Percentiles rank a stretch among this genome's conserved stretches.
phyloP scores from a whole-genome alignment of 768 basidiomycete genomes.

The Auricularia sp. region DNA sequence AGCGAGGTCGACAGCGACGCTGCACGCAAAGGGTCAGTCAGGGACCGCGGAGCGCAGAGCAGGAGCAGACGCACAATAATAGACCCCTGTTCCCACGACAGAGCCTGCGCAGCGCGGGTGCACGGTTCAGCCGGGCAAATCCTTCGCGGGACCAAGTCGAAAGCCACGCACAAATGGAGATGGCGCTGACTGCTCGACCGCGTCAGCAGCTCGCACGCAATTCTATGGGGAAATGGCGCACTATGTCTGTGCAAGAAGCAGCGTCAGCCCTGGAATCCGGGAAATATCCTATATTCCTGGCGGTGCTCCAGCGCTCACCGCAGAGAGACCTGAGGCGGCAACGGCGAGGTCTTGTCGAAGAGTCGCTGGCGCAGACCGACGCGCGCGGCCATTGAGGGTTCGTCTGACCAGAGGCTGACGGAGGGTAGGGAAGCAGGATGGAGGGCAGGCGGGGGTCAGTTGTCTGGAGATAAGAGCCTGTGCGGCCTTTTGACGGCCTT shows the following conservation, averaged over 20 bases:
- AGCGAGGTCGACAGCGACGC: background rate
- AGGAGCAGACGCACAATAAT: background rate
- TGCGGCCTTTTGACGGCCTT: background rate
- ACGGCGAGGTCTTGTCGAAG: background rate
- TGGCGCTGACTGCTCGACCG: background rate
- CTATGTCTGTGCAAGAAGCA: conserved; percentile 1
- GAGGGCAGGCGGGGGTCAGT: background rate
- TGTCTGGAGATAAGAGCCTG: background rate
- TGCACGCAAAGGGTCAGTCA: background rate
- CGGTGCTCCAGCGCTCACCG: background rate
- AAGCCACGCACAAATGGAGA: background rate
- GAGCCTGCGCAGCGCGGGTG: background rate
- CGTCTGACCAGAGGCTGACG: background rate
- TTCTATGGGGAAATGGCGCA: background rate
- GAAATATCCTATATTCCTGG: background rate
- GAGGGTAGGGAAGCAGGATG: background rate
- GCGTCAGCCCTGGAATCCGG: background rate
- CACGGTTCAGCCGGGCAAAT: background rate
- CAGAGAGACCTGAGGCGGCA: background rate
- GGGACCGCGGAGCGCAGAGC: background rate
- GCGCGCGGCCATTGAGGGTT: background rate
- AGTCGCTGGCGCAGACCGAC: background rate
- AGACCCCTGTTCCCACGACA: background rate
- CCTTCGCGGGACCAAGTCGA: background rate
- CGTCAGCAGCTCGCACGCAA: background rate